These are phyloP conservation scores for Mycena latifolia DNA, from an alignment of 768 basidiomycete genomes.

Conservation along the genomic window DNA sequence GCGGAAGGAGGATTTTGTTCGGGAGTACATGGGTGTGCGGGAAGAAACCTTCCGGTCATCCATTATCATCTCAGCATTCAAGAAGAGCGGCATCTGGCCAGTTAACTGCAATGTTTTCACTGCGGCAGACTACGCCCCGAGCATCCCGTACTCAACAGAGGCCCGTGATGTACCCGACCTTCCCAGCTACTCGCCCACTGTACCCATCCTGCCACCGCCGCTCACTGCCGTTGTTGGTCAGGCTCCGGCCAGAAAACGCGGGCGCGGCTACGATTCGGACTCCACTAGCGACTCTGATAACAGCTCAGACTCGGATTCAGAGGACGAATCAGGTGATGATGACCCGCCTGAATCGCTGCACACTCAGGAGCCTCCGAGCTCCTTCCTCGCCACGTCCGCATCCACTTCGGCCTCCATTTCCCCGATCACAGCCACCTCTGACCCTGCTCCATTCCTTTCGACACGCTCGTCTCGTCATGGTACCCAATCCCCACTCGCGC, in stretches of 20 bases:
- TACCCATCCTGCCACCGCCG: neutral
- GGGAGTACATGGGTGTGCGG: slow-evolving; percentile 44
- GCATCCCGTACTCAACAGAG: slow-evolving; percentile 13
- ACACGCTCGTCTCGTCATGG: no score
- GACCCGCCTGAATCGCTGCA: no score
- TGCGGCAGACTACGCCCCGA: slow-evolving; percentile 41
- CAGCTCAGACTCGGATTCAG: neutral
- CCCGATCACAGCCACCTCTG: neutral
- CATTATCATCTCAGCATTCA: slow-evolving; percentile 37
- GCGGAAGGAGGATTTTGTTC: slow-evolving; percentile 39
- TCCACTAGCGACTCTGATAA: neutral
- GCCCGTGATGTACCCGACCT: neutral
- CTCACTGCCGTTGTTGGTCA: no score
- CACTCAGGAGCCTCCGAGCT: no score
- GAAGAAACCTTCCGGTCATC: slow-evolving; percentile 31
- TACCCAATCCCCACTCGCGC: neutral
- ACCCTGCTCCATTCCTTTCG: no score
- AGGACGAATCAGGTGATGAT: neutral
- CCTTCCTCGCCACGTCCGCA: no score
- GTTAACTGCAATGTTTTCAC: slow-evolving; percentile 39
- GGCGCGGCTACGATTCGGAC: neutral
- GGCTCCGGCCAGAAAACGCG: no score
- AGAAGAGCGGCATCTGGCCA: slow-evolving; percentile 10
- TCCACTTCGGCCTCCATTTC: no score
- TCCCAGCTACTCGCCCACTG: neutral